Conservation (phyloP, 352 stramenopile species). For the Phytophthora nicotianae region DNA sequence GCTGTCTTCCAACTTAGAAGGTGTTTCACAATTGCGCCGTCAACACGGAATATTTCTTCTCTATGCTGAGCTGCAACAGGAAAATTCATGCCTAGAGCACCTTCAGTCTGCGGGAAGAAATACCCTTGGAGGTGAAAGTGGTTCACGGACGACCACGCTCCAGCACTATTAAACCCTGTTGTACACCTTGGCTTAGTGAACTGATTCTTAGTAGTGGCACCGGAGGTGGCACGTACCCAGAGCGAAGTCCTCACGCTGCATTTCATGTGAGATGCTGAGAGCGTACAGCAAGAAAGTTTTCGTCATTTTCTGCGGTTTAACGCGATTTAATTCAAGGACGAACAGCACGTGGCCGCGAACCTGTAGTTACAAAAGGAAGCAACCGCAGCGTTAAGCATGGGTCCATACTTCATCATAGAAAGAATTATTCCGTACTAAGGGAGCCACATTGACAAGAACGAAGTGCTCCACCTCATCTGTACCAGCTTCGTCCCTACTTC, state of each 20-base stretch:
- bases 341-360: constrained; percentile 67
- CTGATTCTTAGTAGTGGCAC: background rate
- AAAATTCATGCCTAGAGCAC: constrained; percentile 28
- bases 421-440: constrained; percentile 47
- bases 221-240: constrained; percentile 38
- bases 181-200: background rate
- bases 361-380: constrained; percentile 20
- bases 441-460: constrained; percentile 71
- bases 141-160: constrained; percentile 81
- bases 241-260: constrained; percentile 46
- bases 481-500: background rate
- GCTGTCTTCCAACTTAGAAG: constrained; percentile 52
- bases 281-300: constrained; percentile 32
- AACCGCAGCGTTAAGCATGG: background rate
- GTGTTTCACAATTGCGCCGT: constrained; percentile 17
- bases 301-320: constrained; percentile 50
- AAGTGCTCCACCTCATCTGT: constrained; percentile 25
- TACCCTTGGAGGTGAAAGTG: constrained; percentile 78
- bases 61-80: constrained; percentile 45
- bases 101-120: constrained; percentile 42
- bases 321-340: constrained; percentile 45
- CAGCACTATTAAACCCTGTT: constrained; percentile 72
- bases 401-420: background rate
- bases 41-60: constrained; percentile 33
- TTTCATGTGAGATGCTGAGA: constrained; percentile 26